These are phyloP conservation scores for Triglochin maritima DNA, from an alignment of 106 monocot species.

Conservation along the genomic window DNA sequence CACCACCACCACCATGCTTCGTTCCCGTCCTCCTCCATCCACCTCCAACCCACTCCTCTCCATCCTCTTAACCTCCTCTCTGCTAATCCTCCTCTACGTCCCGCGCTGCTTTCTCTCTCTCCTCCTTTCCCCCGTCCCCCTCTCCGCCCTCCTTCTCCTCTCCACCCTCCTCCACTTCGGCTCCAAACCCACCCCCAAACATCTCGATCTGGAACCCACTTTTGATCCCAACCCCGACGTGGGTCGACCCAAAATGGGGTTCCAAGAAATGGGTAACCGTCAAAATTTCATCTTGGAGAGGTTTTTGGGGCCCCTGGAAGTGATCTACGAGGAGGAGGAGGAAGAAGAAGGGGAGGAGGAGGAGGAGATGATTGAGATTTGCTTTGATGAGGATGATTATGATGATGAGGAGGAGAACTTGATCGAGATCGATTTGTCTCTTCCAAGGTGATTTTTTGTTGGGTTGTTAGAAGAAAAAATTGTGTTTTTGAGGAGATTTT, in stretches of 20 bases:
- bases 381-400: neutral
- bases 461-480: too few relatives aligned
- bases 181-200: neutral
- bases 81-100: conserved; percentile 5
- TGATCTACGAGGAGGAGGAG: conserved; percentile 5
- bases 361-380: neutral
- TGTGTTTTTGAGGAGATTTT: too few relatives aligned
- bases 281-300: neutral
- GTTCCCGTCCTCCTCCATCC: neutral
- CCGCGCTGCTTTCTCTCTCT: conserved; percentile 5
- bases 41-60: neutral
- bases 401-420: neutral
- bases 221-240: neutral
- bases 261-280: neutral
- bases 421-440: conserved; percentile 2
- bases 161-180: conserved; percentile 1
- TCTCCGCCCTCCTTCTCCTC: conserved; percentile 2
- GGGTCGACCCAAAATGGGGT: neutral
- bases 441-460: neutral
- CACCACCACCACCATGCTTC: too few relatives aligned
- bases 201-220: too few relatives aligned
- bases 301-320: conserved; percentile 2
- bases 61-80: neutral
- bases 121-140: conserved; percentile 2
- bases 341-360: neutral